phyloP scores from a whole-genome alignment of 208 protist species.

The Strigomonas galati region DNA sequence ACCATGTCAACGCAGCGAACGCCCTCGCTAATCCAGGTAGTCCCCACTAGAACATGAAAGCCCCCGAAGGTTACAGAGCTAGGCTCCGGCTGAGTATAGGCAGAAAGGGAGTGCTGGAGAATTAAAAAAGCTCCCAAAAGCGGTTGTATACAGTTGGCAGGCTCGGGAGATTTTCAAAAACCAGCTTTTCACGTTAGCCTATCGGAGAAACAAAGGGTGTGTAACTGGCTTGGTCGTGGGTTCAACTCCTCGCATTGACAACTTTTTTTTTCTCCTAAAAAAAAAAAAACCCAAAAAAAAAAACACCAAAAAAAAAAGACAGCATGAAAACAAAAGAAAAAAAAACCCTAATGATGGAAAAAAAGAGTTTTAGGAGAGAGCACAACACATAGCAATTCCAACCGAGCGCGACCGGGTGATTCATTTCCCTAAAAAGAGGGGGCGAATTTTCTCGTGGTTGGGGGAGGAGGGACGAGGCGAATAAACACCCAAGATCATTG shows the following conservation, averaged over 20 bases:
- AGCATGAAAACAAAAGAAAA: background rate
- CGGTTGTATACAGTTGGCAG: background rate
- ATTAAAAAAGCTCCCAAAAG: background rate
- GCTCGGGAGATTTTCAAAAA: too few species aligned
- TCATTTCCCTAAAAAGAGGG: too few species aligned
- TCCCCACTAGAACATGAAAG: constrained; percentile 37
- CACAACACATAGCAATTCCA: too few species aligned
- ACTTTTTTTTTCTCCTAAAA: background rate
- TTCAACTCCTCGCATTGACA: background rate
- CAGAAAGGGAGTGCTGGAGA: background rate
- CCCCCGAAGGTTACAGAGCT: constrained; percentile 82
- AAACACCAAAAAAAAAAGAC: background rate
- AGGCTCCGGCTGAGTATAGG: constrained; percentile 42
- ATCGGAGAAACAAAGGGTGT: too few species aligned
- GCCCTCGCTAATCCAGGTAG: constrained; percentile 66
- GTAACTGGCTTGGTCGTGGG: too few species aligned
- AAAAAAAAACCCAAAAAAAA: background rate
- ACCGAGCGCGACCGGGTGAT: too few species aligned
- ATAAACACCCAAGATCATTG: too few species aligned
- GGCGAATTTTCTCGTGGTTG: too few species aligned
- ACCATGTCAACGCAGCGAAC: constrained; percentile 83
- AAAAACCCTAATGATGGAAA: too few species aligned
- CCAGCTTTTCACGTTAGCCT: too few species aligned
- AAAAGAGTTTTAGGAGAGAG: too few species aligned
- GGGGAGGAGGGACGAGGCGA: too few species aligned